phyloP scores from a whole-genome alignment of 805 yeast genomes.

The Teunomyces pallodes region DNA sequence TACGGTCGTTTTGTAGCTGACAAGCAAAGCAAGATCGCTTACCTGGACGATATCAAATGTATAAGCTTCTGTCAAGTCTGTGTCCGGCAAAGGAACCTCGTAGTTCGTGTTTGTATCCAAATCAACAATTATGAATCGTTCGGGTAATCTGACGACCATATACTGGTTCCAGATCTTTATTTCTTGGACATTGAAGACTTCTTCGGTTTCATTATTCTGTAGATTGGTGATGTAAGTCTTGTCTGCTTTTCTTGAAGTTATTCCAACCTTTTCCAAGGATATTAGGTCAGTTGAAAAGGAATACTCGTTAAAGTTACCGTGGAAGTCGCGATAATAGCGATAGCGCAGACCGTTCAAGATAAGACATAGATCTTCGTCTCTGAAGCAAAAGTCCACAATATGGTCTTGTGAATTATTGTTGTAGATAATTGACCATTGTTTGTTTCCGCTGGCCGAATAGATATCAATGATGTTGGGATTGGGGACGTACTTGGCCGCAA shows the following conservation, averaged over 20 bases:
- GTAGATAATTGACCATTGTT: constrained; percentile 35
- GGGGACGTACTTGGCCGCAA: constrained; percentile 36
- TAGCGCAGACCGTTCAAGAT: constrained; percentile 51
- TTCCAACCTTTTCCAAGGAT: constrained; percentile 12
- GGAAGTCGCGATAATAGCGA: constrained; percentile 62
- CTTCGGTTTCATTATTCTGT: constrained; percentile 31
- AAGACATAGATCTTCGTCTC: constrained; percentile 53
- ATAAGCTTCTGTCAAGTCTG: background rate
- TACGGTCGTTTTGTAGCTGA: constrained; percentile 28
- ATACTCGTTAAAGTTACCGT: constrained; percentile 63
- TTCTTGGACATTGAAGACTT: constrained; percentile 22
- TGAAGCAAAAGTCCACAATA: constrained; percentile 52
- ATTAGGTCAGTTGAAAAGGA: constrained; percentile 19
- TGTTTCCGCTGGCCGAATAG: constrained; percentile 34
- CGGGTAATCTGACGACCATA: constrained; percentile 41
- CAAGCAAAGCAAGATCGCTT: constrained; percentile 16
- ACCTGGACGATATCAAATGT: background rate
- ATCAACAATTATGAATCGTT: constrained; percentile 31
- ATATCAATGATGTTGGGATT: constrained; percentile 38
- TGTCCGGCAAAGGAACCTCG: constrained; percentile 28
- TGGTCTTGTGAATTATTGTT: constrained; percentile 47
- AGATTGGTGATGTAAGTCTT: constrained; percentile 28
- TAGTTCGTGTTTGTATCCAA: constrained; percentile 41
- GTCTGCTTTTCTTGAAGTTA: background rate
- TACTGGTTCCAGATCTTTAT: constrained; percentile 39